phyloP scores from a whole-genome alignment of 805 yeast genomes.

The Schwanniomyces occidentalis region DNA sequence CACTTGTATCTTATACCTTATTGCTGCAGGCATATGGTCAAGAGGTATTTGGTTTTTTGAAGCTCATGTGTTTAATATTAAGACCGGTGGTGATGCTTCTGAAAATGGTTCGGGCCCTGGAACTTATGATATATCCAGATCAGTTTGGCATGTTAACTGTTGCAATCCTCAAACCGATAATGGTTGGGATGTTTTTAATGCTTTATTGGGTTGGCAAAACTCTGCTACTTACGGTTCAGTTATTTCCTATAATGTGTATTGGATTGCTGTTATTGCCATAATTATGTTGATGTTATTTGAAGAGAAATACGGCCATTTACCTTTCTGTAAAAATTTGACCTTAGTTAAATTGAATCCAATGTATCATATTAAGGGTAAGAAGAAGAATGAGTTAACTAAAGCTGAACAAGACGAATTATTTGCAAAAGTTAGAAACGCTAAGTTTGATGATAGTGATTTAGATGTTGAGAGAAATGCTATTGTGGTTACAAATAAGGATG shows the following conservation, averaged over 20 bases:
- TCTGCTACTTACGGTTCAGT: slow-evolving; percentile 94
- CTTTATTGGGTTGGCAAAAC: slow-evolving; percentile 96
- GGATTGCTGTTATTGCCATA: slow-evolving; percentile 65
- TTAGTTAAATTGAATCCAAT: slow-evolving; percentile 61
- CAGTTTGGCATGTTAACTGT: slow-evolving; percentile 97
- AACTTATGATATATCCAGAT: slow-evolving; percentile 74
- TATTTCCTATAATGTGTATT: slow-evolving; percentile 82
- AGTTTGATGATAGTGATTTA: slow-evolving; percentile 18
- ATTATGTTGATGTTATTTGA: slow-evolving; percentile 70
- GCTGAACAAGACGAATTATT: slow-evolving; percentile 38
- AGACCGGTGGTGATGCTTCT: slow-evolving; percentile 93
- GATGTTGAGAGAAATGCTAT: slow-evolving; percentile 10
- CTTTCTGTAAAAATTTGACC: slow-evolving; percentile 54
- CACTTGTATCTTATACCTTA: slow-evolving; percentile 84
- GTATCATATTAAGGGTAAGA: slow-evolving; percentile 68
- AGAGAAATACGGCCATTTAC: slow-evolving; percentile 82
- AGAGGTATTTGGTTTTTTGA: slow-evolving; percentile 92
- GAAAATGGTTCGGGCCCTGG: slow-evolving; percentile 95
- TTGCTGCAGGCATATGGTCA: slow-evolving; percentile 90
- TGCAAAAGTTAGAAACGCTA: slow-evolving; percentile 25
- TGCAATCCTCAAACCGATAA: slow-evolving; percentile 89
- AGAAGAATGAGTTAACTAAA: slow-evolving; percentile 44
- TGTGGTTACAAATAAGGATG: background rate
- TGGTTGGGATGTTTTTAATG: slow-evolving; percentile 98
- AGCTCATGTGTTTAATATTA: slow-evolving; percentile 57